Conservation (phyloP, 2,329 filamentous ascomycete genomes). For the Neonectria ditissima region DNA sequence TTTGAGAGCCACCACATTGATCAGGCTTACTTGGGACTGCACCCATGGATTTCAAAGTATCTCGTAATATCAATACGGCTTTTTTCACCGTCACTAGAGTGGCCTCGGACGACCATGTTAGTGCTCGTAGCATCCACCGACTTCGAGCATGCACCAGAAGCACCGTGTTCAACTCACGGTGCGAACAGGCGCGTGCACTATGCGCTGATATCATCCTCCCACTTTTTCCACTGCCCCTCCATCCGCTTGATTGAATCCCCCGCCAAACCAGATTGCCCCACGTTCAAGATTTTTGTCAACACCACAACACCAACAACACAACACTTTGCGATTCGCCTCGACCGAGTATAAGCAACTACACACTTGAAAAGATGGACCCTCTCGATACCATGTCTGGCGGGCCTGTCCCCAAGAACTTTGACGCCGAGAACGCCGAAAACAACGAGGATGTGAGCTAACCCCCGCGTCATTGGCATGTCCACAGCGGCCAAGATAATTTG, state of each 20-base stretch:
- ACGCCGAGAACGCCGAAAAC: slow-evolving; percentile 68
- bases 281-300: slow-evolving; percentile 45
- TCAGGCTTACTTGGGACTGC: background rate
- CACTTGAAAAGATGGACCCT: slow-evolving; percentile 50
- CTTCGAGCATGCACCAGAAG: slow-evolving; percentile 33
- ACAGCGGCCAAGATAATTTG: background rate
- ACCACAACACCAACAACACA: slow-evolving; percentile 23
- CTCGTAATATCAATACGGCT: background rate
- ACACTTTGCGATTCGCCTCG: slow-evolving; percentile 15
- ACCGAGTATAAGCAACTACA: background rate
- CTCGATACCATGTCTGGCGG: slow-evolving; percentile 53
- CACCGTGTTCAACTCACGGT: slow-evolving; percentile 30
- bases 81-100: background rate
- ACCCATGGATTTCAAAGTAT: background rate
- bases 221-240: slow-evolving; percentile 42
- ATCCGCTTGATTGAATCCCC: slow-evolving; percentile 35
- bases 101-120: background rate
- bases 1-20: background rate
- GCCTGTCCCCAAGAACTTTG: slow-evolving; percentile 66
- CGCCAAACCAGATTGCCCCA: slow-evolving; percentile 40
- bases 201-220: slow-evolving; percentile 47
- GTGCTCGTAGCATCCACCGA: slow-evolving; percentile 23
- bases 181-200: slow-evolving; percentile 38
- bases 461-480: slow-evolving; percentile 7
- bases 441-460: slow-evolving; percentile 64